Percentiles rank a stretch among this genome's conserved stretches.
phyloP scores from a whole-genome alignment of 139 green algal genomes.

The Chlorella sp. region DNA sequence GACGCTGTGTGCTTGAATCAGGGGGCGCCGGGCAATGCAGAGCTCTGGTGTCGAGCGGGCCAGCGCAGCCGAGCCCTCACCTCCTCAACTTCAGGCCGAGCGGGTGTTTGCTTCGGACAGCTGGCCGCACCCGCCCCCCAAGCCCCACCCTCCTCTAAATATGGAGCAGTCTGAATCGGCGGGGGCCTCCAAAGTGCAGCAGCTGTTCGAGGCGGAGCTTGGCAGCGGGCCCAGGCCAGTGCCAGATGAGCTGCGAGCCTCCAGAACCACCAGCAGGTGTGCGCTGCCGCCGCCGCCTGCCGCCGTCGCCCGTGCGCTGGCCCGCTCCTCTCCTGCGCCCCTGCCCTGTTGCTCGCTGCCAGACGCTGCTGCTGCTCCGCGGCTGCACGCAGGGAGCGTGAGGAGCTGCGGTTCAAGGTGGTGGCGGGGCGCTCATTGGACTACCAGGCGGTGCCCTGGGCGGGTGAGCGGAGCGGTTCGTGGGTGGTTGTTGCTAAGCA shows the following conservation, averaged over 20 bases:
- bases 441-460: constrained; percentile 21
- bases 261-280: background rate
- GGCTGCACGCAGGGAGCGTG: background rate
- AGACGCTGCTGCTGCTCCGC: too few relatives aligned
- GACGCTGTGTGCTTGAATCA: too few relatives aligned
- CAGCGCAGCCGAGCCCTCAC: too few relatives aligned
- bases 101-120: too few relatives aligned
- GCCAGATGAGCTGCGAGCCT: background rate
- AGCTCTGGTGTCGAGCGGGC: too few relatives aligned
- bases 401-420: constrained; percentile 12
- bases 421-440: background rate
- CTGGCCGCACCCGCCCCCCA: too few relatives aligned
- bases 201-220: constrained; percentile 9
- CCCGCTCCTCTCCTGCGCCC: background rate
- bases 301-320: background rate
- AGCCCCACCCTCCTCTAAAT: too few relatives aligned
- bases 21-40: too few relatives aligned
- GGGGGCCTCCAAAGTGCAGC: constrained; percentile 7
- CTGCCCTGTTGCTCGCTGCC: background rate
- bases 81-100: too few relatives aligned
- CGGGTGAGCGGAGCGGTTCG: background rate
- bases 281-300: background rate
- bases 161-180: too few relatives aligned
- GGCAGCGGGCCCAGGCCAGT: background rate
- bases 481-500: background rate